Conservation (phyloP, 164 flowering plant genomes). For the Chimonanthus salicifolius region DNA sequence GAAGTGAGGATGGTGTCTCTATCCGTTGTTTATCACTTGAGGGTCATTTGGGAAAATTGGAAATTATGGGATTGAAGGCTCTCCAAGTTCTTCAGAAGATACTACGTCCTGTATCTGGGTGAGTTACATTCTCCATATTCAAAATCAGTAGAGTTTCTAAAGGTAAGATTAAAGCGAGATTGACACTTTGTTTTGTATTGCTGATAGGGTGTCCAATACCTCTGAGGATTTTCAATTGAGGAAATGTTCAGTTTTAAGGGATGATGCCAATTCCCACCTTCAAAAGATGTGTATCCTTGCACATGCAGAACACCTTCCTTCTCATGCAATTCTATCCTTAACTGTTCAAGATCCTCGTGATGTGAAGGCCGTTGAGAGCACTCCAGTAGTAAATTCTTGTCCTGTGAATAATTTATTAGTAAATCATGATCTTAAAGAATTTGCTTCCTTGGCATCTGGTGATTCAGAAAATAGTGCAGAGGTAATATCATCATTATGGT, state of each 20-base stretch:
- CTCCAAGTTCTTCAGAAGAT: conserved; percentile 59
- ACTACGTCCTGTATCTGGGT: conserved; percentile 48
- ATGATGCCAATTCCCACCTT: conserved; percentile 11
- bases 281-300: conserved; percentile 21
- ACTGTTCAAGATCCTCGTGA: conserved; percentile 68
- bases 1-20: conserved; percentile 30
- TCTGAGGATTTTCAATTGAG: conserved; percentile 23
- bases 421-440: conserved; percentile 14
- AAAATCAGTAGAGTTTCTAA: background rate
- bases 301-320: conserved; percentile 37
- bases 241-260: conserved; percentile 26
- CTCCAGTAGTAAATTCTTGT: conserved; percentile 16
- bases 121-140: conserved; percentile 19
- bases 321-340: conserved; percentile 51
- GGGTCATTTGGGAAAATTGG: conserved; percentile 68
- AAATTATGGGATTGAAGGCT: conserved; percentile 63
- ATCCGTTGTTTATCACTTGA: conserved; percentile 58
- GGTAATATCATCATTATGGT: conserved; percentile 15
- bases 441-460: conserved; percentile 11
- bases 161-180: background rate
- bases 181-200: conserved; percentile 3
- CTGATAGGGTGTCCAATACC: conserved; percentile 27
- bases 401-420: conserved; percentile 9
- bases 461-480: conserved; percentile 12
- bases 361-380: conserved; percentile 13